Conservation (phyloP, 495 filamentous ascomycete genomes). For the Talaromyces ruber region DNA sequence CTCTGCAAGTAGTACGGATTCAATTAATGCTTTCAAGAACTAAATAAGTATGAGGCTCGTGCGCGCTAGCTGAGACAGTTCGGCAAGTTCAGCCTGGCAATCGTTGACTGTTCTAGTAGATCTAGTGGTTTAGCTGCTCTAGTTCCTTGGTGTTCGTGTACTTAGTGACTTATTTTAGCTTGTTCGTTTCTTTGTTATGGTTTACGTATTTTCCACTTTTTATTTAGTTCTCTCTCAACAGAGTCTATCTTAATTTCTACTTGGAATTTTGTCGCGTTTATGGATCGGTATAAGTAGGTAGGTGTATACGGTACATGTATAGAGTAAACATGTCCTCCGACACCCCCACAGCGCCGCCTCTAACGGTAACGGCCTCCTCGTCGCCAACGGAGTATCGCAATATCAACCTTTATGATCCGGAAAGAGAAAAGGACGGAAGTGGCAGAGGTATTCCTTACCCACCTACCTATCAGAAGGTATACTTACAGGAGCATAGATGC, state of each 20-base stretch:
- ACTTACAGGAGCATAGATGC: background rate
- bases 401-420: background rate
- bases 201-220: background rate
- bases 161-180: background rate
- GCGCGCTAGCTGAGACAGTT: too few species aligned
- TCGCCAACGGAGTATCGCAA: conserved; percentile 1
- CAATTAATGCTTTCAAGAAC: too few species aligned
- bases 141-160: background rate
- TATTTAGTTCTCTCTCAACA: background rate
- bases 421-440: background rate
- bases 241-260: too few species aligned
- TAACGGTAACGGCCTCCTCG: conserved; percentile 1
- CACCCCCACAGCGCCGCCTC: background rate
- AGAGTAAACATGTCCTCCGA: background rate
- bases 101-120: background rate
- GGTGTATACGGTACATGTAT: background rate
- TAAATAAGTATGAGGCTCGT: too few species aligned
- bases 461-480: background rate
- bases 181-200: background rate
- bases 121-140: background rate
- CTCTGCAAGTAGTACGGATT: too few species aligned
- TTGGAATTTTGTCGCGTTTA: too few species aligned
- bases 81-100: background rate
- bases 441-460: background rate
- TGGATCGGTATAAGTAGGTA: too few species aligned